Evolutionary conservation across 2,329 filamentous ascomycete species (phyloP).

Genomic region (Trichocomaceae sp.): DNA sequence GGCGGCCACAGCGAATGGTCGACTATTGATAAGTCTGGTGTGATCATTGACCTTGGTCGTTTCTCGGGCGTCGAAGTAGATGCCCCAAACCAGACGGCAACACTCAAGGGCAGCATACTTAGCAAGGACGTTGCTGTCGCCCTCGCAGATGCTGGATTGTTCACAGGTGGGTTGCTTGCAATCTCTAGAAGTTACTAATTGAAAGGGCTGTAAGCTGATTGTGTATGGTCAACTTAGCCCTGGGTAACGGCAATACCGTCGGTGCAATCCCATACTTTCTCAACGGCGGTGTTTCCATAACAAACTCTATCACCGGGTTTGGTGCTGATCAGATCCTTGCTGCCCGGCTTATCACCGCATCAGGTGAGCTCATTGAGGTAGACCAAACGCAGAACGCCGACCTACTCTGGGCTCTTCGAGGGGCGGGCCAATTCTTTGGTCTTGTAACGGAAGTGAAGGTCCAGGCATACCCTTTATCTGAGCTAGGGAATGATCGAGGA

Average conservation of each 20-base stretch:
- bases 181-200: neutral
- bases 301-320: conserved; percentile 2
- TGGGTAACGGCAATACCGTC: conserved; percentile 6
- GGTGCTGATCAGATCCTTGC: conserved; percentile 1
- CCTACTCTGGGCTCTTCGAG: conserved; percentile 20
- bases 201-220: neutral
- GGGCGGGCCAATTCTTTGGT: conserved; percentile 28
- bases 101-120: conserved; percentile 1
- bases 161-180: neutral
- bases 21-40: neutral
- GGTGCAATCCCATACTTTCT: conserved; percentile 9
- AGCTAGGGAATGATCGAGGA: neutral
- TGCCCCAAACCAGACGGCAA: neutral
- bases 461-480: neutral
- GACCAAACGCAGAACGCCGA: conserved; percentile 22
- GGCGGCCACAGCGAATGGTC: conserved; percentile 9
- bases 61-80: neutral
- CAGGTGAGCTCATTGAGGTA: conserved; percentile 18
- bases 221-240: neutral
- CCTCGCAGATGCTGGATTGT: neutral
- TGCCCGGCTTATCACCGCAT: conserved; percentile 3
- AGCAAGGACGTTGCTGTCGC: neutral
- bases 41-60: conserved; percentile 3
- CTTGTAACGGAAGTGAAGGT: conserved; percentile 21
- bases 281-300: conserved; percentile 1